Base-by-base conservation (phyloP, 805 yeast genomes). In the Cyberlindnera mycetangii region DNA sequence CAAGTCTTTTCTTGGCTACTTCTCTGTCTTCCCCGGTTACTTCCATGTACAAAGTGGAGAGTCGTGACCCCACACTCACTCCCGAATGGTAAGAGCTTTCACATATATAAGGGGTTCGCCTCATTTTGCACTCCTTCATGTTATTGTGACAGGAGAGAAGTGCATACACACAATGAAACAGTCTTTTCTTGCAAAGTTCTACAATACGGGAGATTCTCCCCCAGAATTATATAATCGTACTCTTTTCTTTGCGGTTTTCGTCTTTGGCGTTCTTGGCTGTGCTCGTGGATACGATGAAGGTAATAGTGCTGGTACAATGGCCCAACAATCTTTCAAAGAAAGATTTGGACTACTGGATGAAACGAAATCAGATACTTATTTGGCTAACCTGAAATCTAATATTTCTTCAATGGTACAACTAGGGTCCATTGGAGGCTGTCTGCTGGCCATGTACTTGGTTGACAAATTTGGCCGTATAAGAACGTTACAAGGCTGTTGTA, bases 281-380 rank as follows among this genome's bases (percentile, higher is more conserved):
- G 78, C 79, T 5, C 62, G 84, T 59, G 84, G 83, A 12, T 70
- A 67, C 37, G 83, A 79, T 56, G 83, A 79, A 57, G 83, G 83
- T 27, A 62, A 61, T 47, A 67, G 73, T 27, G 62, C 78, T 9
- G 79, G 78, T 11, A 61, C 70, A 6, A 62, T 72, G 17, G 66
- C 73, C 8, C 79, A 72, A 51, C 46, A 50, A 3, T 64, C 75
- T 0, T 79, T 79, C 55, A 60, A 54, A 22, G 41, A 54, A 6
- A 58, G 60, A 39, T 76, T 76, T 53, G 79, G 79, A 0, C 64
- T 79, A 19, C 54, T 60, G n/a, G 77, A 75, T 52, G 55, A 64
- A 5, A 49, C 52, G 18, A 68, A 68, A 50, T 39, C 72, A 4
- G 61, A 49, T 4, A 30, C 57, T 7, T 58, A 68, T 11, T 33